Evolutionary conservation across 2,329 filamentous ascomycete genomes (phyloP), one percentile per base, ranked within the genome.

Genomic region (Pyrenochaeta sp.): DNA sequence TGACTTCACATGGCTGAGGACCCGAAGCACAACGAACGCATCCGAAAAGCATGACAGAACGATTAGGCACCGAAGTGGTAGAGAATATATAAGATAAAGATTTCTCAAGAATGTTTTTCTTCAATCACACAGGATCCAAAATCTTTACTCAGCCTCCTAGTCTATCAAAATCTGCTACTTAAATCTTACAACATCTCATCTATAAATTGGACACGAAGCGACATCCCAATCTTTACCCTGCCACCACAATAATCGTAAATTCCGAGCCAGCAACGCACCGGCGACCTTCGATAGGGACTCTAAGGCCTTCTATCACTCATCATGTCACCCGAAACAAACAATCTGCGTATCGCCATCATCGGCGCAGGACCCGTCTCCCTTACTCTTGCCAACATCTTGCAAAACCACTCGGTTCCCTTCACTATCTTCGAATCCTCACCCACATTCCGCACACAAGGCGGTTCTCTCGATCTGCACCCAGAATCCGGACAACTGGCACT

Each of bases 401-500:
- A 82, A 49, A 69, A 78, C n/a, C 75, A 81, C 55, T 72, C 75
- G 47, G 76, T 85, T 48, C 70, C 81, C 3, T 79, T 80, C 58
- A 82, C 78, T 6, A 72, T 88, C 27, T 88, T 82, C 63, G 71
- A 74, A 82, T 53, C 67, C 10, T 51, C 64, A 5, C n/a, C 64
- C 5, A 27, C 43, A 77, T 3, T 69, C 45, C 87, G 71, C 7
- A 66, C 72, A 25, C 61, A 69, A 59, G 69, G 72, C 39, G 70
- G 71, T 2, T 61, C 61, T n/a, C 79, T 88, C 2, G 85, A 87
- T 64, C 72, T 88, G 8, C 85, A 88, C 61, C 80, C 79, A 0
- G 61, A 74, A 2, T 82, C 81, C 1, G 85, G 85, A 0, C 80
- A 86, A 32, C 73, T 77, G 3, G 85, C 85, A 0, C 67, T 88